Base-by-base conservation (phyloP, 2,329 filamentous ascomycete species). In the Zelopaecilomyces penicillatus region DNA sequence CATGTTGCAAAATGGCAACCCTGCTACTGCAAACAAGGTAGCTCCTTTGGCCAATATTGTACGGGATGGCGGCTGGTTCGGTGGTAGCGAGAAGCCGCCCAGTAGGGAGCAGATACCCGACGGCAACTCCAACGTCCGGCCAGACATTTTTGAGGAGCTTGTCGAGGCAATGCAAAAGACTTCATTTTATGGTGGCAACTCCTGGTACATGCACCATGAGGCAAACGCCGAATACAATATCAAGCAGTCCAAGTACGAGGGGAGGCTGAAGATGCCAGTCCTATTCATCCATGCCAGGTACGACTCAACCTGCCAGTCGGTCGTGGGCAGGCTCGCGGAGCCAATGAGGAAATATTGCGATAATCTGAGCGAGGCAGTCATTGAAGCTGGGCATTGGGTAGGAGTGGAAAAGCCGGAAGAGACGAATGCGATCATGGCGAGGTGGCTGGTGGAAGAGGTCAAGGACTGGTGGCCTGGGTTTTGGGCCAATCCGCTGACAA, bases 121-220 rank as follows among this genome's bases (percentile, higher is more conserved):
- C 30, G 38, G 33, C 6, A 39, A 37, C 1, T 3, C 42, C 39
- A 40, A 39, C 39, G 44, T 47, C 30, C 11, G 43, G 5, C 11
- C n/a, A 12, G 55, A 53, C 31, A 45, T 49, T 12, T 55, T 50
- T n/a, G 43, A 54, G 3, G 48, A 52, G 2, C 46, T 54, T 5
- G 41, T 54, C 12, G 43, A 38, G 3, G 64, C 63, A 11, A 65
- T 69, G 54, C 51, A 66, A 50, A 59, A 58, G 49, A 65, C 65
- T 5, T 67, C 68, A 0, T 66, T 65, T 46, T 67, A 60, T 8
- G 29, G 45, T 7, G 45, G 26, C 4, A 30, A 38, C 11, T 26
- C 39, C n/a, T 50, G 41, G 50, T 74, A 74, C 45, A 47, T 66
- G 32, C 67, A 74, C 49, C 65, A 70, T 48, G 56, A 61, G 5